Evolutionary conservation across 2,329 filamentous ascomycete species (phyloP).

Genomic region (Colletotrichum somersetense): DNA sequence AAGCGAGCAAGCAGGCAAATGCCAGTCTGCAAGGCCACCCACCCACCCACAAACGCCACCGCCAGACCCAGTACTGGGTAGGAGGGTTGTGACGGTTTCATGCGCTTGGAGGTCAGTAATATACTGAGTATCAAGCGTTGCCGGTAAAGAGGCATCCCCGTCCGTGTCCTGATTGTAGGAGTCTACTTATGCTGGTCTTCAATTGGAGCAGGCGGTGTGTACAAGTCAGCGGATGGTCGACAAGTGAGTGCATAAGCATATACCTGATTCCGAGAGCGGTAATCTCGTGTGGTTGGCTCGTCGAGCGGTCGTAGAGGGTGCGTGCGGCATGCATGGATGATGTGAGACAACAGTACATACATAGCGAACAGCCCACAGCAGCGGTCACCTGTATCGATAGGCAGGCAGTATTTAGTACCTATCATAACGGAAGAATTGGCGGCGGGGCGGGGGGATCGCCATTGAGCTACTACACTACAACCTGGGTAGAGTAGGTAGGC

Average conservation of each 20-base stretch:
- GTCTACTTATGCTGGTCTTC: slow-evolving; percentile 10
- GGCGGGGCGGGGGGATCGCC: not conserved
- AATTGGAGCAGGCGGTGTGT: not conserved
- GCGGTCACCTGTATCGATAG: not conserved
- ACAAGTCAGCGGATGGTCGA: slow-evolving; percentile 6
- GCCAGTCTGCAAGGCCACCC: slow-evolving; percentile 9
- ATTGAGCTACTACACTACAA: not conserved
- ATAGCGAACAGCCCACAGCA: not conserved
- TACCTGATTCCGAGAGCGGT: slow-evolving; percentile 5
- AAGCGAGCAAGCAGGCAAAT: slow-evolving; percentile 35
- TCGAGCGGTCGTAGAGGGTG: slow-evolving; percentile 9
- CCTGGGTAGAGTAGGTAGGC: not conserved
- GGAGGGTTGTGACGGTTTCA: slow-evolving; percentile 30
- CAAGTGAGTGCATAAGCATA: slow-evolving; percentile 20
- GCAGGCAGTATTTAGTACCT: too few relatives aligned
- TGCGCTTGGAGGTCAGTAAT: slow-evolving; percentile 31
- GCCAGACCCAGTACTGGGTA: not conserved
- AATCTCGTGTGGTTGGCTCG: slow-evolving; percentile 31
- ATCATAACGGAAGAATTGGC: not conserved
- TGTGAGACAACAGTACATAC: slow-evolving; percentile 34
- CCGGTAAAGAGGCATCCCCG: slow-evolving; percentile 6
- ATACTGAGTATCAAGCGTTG: not conserved
- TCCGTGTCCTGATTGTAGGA: slow-evolving; percentile 11
- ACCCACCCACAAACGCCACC: not conserved
- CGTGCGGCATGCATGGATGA: slow-evolving; percentile 37